A percentile compares a stretch with the other conserved stretches of the same genome.
These are phyloP conservation scores for Sclerotinia trifoliorum DNA, from an alignment of 2,329 filamentous ascomycete genomes.

Conservation along the genomic window DNA sequence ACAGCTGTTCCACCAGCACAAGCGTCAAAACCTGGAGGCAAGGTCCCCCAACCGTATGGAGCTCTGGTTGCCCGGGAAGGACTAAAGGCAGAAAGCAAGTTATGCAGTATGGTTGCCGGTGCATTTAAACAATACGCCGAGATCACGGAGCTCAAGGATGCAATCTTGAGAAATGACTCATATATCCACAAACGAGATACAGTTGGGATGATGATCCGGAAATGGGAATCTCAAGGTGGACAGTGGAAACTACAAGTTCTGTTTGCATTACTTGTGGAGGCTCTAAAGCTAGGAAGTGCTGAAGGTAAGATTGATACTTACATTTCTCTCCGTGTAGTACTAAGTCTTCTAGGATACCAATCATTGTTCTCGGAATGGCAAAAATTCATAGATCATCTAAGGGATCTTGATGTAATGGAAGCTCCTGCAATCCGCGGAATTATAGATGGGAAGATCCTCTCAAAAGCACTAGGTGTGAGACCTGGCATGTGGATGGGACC, in stretches of 20 bases:
- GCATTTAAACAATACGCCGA: slow-evolving; percentile 61
- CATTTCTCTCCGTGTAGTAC: not conserved
- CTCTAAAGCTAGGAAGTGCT: slow-evolving; percentile 44
- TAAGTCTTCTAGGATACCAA: slow-evolving; percentile 29
- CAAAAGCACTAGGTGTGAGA: slow-evolving; percentile 62
- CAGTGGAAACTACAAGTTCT: slow-evolving; percentile 72
- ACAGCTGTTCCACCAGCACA: slow-evolving; percentile 48
- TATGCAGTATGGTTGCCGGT: slow-evolving; percentile 64
- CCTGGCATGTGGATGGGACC: slow-evolving; percentile 82
- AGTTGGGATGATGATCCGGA: slow-evolving; percentile 71
- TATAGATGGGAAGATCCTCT: slow-evolving; percentile 73
- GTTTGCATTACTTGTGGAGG: slow-evolving; percentile 65
- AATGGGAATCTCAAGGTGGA: slow-evolving; percentile 61
- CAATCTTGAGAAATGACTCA: slow-evolving; percentile 48
- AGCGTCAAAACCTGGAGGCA: slow-evolving; percentile 44
- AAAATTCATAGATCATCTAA: slow-evolving; percentile 54
- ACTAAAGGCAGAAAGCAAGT: slow-evolving; percentile 75
- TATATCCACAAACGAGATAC: slow-evolving; percentile 56
- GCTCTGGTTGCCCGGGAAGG: slow-evolving; percentile 70
- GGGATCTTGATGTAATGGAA: slow-evolving; percentile 55
- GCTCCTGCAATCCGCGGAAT: slow-evolving; percentile 59
- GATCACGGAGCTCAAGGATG: slow-evolving; percentile 62
- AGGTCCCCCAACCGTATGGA: slow-evolving; percentile 56
- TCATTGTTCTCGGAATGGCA: slow-evolving; percentile 53
- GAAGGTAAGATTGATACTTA: slow-evolving; percentile 5